Conservation (phyloP, 2,329 filamentous ascomycete species). For the Fusarium sp. region DNA sequence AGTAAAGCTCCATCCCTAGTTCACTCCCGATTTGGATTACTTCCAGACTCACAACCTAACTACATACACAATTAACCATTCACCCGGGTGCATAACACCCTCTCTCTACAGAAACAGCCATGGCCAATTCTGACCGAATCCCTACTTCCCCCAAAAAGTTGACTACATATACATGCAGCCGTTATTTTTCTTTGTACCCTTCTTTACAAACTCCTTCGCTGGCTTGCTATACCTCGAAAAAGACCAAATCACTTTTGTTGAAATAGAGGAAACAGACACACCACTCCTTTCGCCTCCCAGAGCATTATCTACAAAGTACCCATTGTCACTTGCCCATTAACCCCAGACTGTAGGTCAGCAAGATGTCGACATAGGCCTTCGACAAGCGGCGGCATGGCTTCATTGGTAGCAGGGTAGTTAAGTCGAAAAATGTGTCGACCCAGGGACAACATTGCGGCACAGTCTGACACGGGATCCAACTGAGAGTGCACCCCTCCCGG, state of each 20-base stretch:
- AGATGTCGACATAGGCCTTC: slow-evolving; percentile 38
- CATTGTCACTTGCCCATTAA: not conserved
- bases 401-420: slow-evolving; percentile 33
- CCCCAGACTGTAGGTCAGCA: slow-evolving; percentile 25
- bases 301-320: not conserved
- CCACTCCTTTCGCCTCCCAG: not conserved
- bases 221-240: slow-evolving; percentile 1
- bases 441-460: slow-evolving; percentile 23
- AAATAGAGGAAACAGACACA: not conserved
- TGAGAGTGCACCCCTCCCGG: slow-evolving; percentile 21
- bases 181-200: slow-evolving; percentile 12
- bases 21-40: not conserved
- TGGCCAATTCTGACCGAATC: not conserved
- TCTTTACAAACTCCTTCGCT: slow-evolving; percentile 38
- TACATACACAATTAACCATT: not conserved
- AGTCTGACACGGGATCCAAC: slow-evolving; percentile 35
- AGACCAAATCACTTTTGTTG: slow-evolving; percentile 18
- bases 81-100: not conserved
- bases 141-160: not conserved
- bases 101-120: not conserved
- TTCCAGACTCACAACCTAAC: not conserved
- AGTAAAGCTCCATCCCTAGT: not conserved
- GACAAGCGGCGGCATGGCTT: slow-evolving; percentile 39
- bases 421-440: slow-evolving; percentile 33
- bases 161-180: not conserved